Base-by-base conservation (phyloP, 805 yeast genomes). In the Spencermartinsiella europaea region DNA sequence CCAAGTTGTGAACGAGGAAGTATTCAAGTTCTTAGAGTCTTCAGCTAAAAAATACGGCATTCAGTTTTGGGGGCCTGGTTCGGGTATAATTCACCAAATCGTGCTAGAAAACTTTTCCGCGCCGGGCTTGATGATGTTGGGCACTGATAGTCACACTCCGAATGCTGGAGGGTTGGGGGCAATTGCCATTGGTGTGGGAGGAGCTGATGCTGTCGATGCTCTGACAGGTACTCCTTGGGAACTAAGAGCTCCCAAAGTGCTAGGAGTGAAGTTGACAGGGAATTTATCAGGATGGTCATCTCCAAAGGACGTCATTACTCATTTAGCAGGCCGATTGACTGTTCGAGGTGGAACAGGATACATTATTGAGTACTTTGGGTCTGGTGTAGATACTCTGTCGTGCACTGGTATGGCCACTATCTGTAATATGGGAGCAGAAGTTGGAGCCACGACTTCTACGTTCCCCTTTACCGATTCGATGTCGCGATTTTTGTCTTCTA, bases 361-460 rank as follows among this genome's bases (percentile, higher is more conserved):
- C 67, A 89, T 93, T 62, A 90, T 93, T 44, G 99, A 93, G 73
- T 93, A 93, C 73, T 91, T 87, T 63, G 99, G 99, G 64, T 88
- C 82, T 46, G 99, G 99, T 72, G 95, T 89, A 39, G 74, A 82
- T 52, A 73, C 84, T 45, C 78, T 93, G 61, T 83, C 95, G 20
- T 88, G 96, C 74, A 93, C 99, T 31, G 99, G 99, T 73, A 93
- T 93, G 99, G 99, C 95, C 52, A 93, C 99, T 51, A 91, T 93
- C 67, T 91, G 98, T 78, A 93, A 93, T 71, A 93, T 93, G 99
- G 99, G 99, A 66, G 99, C 99, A 46, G 99, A 93, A 72, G 89
- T 93, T 49, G 99, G 99, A 69, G 99, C 99, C 38, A 93, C 99
- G 34, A 93, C 99, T 38, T 91, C 98, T 20, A 80, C 87, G 47